Base-by-base conservation (phyloP, 2,329 filamentous ascomycete species). In the Fusarium musae region DNA sequence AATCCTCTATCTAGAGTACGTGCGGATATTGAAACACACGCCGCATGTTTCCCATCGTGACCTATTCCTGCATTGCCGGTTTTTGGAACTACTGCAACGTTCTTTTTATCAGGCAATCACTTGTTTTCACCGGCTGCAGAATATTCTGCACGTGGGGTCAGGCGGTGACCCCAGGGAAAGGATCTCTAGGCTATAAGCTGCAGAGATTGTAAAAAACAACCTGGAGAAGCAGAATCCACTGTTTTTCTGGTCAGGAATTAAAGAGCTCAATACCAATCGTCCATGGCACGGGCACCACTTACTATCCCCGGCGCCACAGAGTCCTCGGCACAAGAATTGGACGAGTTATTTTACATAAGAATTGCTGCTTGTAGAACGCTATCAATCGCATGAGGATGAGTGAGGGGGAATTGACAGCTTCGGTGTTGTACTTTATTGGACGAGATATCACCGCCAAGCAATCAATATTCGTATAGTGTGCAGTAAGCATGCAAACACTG, bases 121-220 rank as follows among this genome's bases (percentile, higher is more conserved):
- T 68, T 56, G 50, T 71, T 68, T 68, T 58, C 58, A 74, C 62
- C 71, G 57, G 71, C 71, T 73, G 71, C 71, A 73, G 36, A 69
- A 44, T 66, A 49, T 62, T 47, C 66, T 73, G 70, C 70, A 73
- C 70, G 70, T 63, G 71, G 59, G 59, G 59, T 72, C 71, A 74
- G 71, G 66, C 59, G 66, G 62, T 74, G 66, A 69, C 66, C 70
- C 70, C 70, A 56, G 57, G 54, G 30, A 50, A 54, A 40, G 54
- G 43, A 69, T 61, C 60, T 66, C 66, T 57, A 47, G 9, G 26
- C 3, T 67, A 43, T 43, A 66, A 58, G 54, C 42, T 58, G 60
- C 37, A 39, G 19, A 49, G 40, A 52, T 53, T 61, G 52, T 26
- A 21, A 50, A 47, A 32, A 28, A 32, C 36, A 37, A 50, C 59